Base-by-base conservation (phyloP, 768 basidiomycete species). In the Tephrocybe sp. region DNA sequence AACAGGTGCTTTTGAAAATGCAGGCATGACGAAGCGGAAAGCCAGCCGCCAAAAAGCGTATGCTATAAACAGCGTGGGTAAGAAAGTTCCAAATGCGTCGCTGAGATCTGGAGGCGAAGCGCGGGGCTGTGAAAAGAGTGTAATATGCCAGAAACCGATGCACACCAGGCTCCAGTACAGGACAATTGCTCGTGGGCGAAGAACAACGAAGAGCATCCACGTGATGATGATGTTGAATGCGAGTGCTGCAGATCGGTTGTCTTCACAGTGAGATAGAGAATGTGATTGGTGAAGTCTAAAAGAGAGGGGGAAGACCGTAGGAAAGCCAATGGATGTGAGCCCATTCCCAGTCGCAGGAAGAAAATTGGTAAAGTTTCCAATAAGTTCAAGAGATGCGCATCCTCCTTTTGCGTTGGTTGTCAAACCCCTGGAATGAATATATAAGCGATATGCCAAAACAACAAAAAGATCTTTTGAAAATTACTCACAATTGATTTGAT, bases 61-160 rank as follows among this genome's bases (percentile, higher is more conserved):
- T 9, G 78, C 80, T 48, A 92, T 80, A 59, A 92, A 93, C 17
- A 94, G 72, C 0, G 79, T 66, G 0, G 92, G 91, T 8, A 94
- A 73, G 69, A 94, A 94, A 5, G 80, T 78, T 26, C 77, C 79
- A 56, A 94, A 92, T 5, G 82, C 88, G n/a, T 73, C 70, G 49
- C 86, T 81, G 49, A 93, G 67, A 22, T 78, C 76, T 5, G 92
- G 90, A 32, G 88, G 86, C 5, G 74, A 74, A 1, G 72, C 74
- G 40, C 70, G 78, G 5, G 87, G 86, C 60, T 92, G 85, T 8
- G 87, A 87, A 60, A 91, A 92, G 35, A 94, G 77, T 0, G 80
- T 72, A 48, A 91, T 73, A 57, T 94, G 90, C 91, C 92, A 94
- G 64, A 81, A 93, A 1, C 90, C 87, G 39, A 89, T 87, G 69